Evolutionary conservation across 306 rosid species (phyloP), one percentile per base, ranked within the genome.

Genomic region (Elaeagnus macrophylla): DNA sequence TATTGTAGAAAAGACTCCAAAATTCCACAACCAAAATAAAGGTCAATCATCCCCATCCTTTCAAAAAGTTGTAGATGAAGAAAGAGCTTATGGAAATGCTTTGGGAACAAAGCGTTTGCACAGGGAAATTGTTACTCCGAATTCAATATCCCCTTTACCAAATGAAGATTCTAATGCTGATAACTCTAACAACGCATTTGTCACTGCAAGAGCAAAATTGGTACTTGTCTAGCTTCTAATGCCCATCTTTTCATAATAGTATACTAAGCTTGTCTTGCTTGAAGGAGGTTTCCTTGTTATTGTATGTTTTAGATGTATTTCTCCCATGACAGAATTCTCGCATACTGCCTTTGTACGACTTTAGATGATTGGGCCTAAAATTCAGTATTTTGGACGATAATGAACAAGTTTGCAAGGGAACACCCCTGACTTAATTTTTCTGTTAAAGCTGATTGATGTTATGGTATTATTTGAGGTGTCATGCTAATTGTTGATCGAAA

Each of bases 171-270:
- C 53, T 37, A 75, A 60, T 32, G 67, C 64, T 16, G 85, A 71
- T 70, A 70, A 39, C 25, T 57, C 71, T 63, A 77, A 79, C 60
- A 76, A 71, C 12, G 88, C 79, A 35, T 89, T 89, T 73, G 94
- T 82, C 40, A 82, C 82, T 55, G 89, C 89, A 37, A 77, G 72
- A 79, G 77, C 81, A 60, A 82, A 79, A 76, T 57, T 82, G 85
- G 89, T 79, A 75, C 20, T 39, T 16, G 8, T 54, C 15, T 11
- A 25, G 11, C 42, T 58, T 39, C 16, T 60, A 62, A 36, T 8
- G 39, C 39, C 35, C 9, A 1, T 32, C 38, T 32, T 18, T 19
- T 18, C 54, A 35, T 4, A 14, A 18, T 57, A 3, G 50, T 11
- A 12, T 7, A 49, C 32, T 20, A 20, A 20, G 32, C 32, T 20